Base-by-base conservation (phyloP, 2,329 filamentous ascomycete species). In the Penicillium paneum region DNA sequence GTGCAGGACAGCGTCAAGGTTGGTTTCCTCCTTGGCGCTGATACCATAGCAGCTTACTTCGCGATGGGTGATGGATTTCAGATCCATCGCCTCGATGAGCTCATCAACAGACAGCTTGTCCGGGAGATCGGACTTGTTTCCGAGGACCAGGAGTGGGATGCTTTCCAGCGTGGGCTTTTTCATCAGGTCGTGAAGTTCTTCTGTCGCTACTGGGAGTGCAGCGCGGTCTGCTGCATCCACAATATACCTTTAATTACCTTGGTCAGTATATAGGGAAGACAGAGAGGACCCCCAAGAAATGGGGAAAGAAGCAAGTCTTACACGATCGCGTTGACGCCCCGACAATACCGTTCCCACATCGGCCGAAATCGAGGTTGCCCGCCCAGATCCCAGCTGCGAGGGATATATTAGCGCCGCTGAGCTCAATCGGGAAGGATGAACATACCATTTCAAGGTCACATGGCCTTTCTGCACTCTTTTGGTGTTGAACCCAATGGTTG, bases 261-360 rank as follows among this genome's bases (percentile, higher is more conserved):
- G 24, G 34, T 47, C 34, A 40, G 32, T 15, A 42, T 39, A 17
- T 8, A 17, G 32, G 32, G 17, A 19, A n/a, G 15, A 3, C 5
- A 26, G 3, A 17, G 26, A 29, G 12, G 28, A 15, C 12, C 12
- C n/a, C 17, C 34, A 28, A 50, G 26, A 13, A 34, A 39, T 49
- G 17, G 17, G 19, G 29, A n/a, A 31, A 28, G 5, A 13, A 41
- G 13, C 7, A 10, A 49, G 46, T 59, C 81, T 74, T 81, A 87
- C 83, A 99, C 90, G 65, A 99, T 97, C 65, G 93, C 93, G 77
- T 96, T 96, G 64, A 97, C 94, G 49, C 91, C 94, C 61, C 92
- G 90, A 77, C 94, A 97, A 75, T 99, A 99, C 70, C 94, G 83
- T 80, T 99, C 94, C 94, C 94, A 99, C 94, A 99, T 99, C 65